phyloP scores from a whole-genome alignment of 768 basidiomycete genomes.

The Podaxis rugospora region DNA sequence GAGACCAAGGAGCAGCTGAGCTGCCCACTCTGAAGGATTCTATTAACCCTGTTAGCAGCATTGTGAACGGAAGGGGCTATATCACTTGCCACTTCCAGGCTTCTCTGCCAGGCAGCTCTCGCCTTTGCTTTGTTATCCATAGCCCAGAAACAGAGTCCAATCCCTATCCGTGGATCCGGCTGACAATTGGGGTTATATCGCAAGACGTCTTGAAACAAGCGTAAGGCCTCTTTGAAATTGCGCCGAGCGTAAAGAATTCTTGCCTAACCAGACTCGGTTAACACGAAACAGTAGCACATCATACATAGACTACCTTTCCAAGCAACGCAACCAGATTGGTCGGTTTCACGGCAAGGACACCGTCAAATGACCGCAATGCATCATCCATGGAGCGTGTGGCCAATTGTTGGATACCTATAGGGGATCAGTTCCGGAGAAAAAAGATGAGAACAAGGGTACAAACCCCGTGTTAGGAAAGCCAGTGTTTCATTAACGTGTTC shows the following conservation, averaged over 20 bases:
- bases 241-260: conserved; percentile 80
- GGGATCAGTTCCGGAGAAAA: conserved; percentile 1
- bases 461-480: conserved; percentile 66
- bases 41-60: conserved; percentile 24
- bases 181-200: conserved; percentile 70
- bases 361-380: conserved; percentile 78
- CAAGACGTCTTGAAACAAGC: conserved; percentile 82
- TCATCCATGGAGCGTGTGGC: conserved; percentile 79
- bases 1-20: conserved; percentile 79
- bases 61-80: neutral
- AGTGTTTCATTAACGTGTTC: conserved; percentile 53
- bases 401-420: conserved; percentile 74
- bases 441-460: conserved; percentile 11
- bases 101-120: conserved; percentile 86
- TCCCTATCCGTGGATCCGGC: conserved; percentile 94
- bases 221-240: conserved; percentile 74
- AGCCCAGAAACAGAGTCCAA: conserved; percentile 92
- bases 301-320: conserved; percentile 60
- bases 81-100: conserved; percentile 69
- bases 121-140: conserved; percentile 82
- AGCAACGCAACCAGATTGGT: conserved; percentile 85
- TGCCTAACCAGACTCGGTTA: conserved; percentile 45
- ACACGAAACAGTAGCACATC: neutral
- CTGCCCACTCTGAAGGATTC: conserved; percentile 78
- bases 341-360: conserved; percentile 70